Conservation (phyloP, 495 filamentous ascomycete genomes). For the Lophiotrema nucula region DNA sequence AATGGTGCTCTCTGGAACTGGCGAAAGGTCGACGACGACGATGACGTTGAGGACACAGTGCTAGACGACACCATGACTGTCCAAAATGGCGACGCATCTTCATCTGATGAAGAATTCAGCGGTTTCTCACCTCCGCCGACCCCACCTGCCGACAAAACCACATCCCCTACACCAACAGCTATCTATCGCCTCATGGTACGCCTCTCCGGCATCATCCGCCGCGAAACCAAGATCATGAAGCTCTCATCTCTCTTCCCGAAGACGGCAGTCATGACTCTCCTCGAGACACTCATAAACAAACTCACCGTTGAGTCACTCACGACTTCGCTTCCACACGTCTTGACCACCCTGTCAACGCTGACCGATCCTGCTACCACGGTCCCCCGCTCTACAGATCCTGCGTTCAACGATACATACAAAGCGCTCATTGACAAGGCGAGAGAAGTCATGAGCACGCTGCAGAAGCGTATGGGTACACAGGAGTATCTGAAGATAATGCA, state of each 20-base stretch:
- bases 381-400: constrained; percentile 63
- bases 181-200: constrained; percentile 72
- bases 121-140: constrained; percentile 11
- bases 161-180: constrained; percentile 44
- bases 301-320: constrained; percentile 57
- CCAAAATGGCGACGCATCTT: constrained; percentile 44
- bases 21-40: constrained; percentile 34
- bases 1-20: constrained; percentile 54
- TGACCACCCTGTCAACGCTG: constrained; percentile 79
- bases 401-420: constrained; percentile 66
- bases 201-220: constrained; percentile 72
- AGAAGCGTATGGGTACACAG: constrained; percentile 79
- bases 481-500: constrained; percentile 69
- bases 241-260: constrained; percentile 52
- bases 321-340: constrained; percentile 61
- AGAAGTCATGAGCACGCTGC: constrained; percentile 70
- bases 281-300: constrained; percentile 60
- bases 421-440: constrained; percentile 64
- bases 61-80: constrained; percentile 42
- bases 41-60: constrained; percentile 35
- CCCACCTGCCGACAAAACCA: neutral
- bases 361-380: constrained; percentile 73
- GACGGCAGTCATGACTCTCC: constrained; percentile 69
- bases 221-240: constrained; percentile 54
- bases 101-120: constrained; percentile 36